Evolutionary conservation across 2,329 filamentous ascomycete genomes (phyloP), one percentile per base, ranked within the genome.

Genomic region (Pestalotiopsis sp.): DNA sequence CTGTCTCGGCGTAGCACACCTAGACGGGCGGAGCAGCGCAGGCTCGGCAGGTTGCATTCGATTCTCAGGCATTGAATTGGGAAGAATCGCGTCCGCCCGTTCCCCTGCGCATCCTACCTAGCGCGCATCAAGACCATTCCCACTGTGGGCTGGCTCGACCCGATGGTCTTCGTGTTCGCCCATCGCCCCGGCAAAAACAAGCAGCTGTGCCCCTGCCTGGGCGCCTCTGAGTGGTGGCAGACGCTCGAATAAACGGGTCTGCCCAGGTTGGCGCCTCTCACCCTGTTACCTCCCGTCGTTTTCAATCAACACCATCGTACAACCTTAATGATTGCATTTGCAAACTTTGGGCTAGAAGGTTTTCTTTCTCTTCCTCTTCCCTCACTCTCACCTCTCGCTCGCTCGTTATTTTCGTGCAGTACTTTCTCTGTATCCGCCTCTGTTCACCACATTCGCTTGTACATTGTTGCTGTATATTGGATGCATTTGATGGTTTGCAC

Each of bases 81-180:
- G 27, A 27, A 27, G 27, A 59, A 59, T 14, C 23, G 20, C 23
- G 14, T 23, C 7, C 45, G 45, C 9, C 45, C 4, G 14, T 52
- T 52, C 45, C 45, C 45, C 45, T 52, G 45, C 45, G 14, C 45
- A n/a, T 2, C 14, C 45, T 36, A 52, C 45, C 45, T 57, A 66
- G 41, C 23, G 49, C 64, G 64, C 64, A 57, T 38, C 64, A 58
- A 57, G 58, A 49, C 61, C n/a, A 64, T 58, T n/a, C 67, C 67
- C 61, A 38, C 65, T 61, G 64, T 20, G 67, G 67, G 49, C 63
- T 66, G 67, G 67, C 49, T n/a, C 59, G 27, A 65, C 27, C 68
- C 65, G 67, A 68, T 68, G 59, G 61, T 52, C 65, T 59, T 69
- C 67, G 67, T 69, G 67, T 69, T 69, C 67, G 57, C 36, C 67